A percentile compares a stretch with the other conserved stretches of the same genome.
Evolutionary conservation across 768 basidiomycete species (phyloP).

Genomic region (Hygrocybe punicea): DNA sequence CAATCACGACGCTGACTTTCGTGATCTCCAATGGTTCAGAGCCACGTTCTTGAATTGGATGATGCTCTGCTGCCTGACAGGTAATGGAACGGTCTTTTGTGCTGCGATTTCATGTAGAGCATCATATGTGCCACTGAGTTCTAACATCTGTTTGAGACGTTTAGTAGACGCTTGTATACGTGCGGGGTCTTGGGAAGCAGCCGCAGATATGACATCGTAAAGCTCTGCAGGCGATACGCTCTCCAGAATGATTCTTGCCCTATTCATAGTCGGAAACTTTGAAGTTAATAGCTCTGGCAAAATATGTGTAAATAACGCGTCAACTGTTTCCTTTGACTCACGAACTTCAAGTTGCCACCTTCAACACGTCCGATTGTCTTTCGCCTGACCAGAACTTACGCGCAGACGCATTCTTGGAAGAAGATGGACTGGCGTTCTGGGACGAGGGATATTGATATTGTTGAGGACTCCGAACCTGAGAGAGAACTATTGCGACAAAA

Average conservation of each 20-base stretch:
- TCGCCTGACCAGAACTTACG: neutral
- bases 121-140: constrained; percentile 68
- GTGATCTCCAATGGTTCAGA: constrained; percentile 69
- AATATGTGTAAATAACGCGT: constrained; percentile 3
- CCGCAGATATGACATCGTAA: constrained; percentile 59
- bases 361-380: neutral
- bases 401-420: too few relatives aligned
- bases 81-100: constrained; percentile 54
- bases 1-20: constrained; percentile 50
- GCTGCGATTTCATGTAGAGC: constrained; percentile 71
- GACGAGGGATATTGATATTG: constrained; percentile 33
- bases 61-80: constrained; percentile 74
- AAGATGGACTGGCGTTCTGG: neutral
- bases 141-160: constrained; percentile 64
- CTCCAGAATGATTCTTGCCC: constrained; percentile 30
- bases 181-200: constrained; percentile 71
- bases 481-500: constrained; percentile 41
- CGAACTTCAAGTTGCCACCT: neutral
- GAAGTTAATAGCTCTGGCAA: too few relatives aligned
- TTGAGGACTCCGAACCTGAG: constrained; percentile 74
- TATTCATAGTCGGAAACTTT: constrained; percentile 30
- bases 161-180: constrained; percentile 48
- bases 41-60: constrained; percentile 88
- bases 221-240: constrained; percentile 61
- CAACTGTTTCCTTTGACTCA: neutral